Base-by-base conservation (phyloP, 1,284 basidiomycete genomes). In the Ceratobasidium sp. region DNA sequence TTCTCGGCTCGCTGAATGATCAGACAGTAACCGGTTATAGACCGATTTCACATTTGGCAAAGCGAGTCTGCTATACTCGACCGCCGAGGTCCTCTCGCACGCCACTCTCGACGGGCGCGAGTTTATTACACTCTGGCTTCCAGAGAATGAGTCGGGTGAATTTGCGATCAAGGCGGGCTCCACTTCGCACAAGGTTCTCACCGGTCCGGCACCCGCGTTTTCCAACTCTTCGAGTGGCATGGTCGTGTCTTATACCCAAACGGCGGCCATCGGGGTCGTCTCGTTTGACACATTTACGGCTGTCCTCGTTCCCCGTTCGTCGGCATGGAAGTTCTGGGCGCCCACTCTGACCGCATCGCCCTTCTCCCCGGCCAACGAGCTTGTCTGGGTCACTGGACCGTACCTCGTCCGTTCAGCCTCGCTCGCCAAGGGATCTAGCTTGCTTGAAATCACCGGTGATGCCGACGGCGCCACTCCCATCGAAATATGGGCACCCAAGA, bases 361-460 rank as follows among this genome's bases (percentile, higher is more conserved):
- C 32, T 49, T 47, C 25, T 54, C 69, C 8, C 69, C 69, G 12
- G 52, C 52, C 10, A 60, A 73, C 53, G 38, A 71, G 25, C 68
- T 69, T 29, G 68, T 68, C 20, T 52, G 70, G 31, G 71, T 72
- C 31, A 43, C 65, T 13, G 71, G 72, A 15, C 68, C 72, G 22
- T 69, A 72, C 62, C 68, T 73, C 31, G 72, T 73, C 15, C 72
- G 72, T 13, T 52, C 25, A 13, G 70, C 72, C 3, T 54, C 64
- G 15, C 52, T 67, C 22, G 22, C 49, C 10, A 56, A 60, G 10
- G 25, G 77, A 6, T 79, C 77, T 4, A 29, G 38, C 7, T 35
- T 64, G 10, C 62, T 72, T n/a, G 60, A 68, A 20, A 35, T 72
- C 25, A 49, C 45, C 17, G 71, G 71, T 0, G 72, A 71, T 35